phyloP scores from a whole-genome alignment of 441 rosid genomes.

The Macaranga tanarius region DNA sequence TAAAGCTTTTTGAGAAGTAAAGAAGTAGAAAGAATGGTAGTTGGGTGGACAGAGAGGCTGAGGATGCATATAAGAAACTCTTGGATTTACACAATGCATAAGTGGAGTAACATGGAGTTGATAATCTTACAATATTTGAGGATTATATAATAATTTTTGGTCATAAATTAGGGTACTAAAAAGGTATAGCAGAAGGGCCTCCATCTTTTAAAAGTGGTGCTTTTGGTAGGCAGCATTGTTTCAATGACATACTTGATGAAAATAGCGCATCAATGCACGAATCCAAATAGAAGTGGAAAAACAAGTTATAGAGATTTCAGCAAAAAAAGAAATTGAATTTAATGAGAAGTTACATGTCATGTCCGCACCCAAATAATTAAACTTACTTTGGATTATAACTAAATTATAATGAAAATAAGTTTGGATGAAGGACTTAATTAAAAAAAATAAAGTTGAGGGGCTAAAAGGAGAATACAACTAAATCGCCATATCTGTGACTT shows the following conservation, averaged over 20 bases:
- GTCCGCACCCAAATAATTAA: too few relatives aligned
- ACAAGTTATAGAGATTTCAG: neutral
- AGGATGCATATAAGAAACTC: neutral
- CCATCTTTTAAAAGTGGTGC: neutral
- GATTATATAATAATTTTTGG: neutral
- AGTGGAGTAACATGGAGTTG: neutral
- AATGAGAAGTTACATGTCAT: neutral
- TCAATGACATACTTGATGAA: neutral
- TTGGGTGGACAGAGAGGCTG: neutral
- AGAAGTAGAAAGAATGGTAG: neutral
- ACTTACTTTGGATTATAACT: too few relatives aligned
- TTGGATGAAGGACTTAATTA: too few relatives aligned
- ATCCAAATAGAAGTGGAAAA: neutral
- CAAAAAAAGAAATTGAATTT: neutral
- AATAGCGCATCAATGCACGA: neutral
- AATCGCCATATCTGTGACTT: too few relatives aligned
- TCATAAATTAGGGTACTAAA: neutral
- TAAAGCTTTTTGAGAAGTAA: neutral
- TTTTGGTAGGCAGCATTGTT: neutral
- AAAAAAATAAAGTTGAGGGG: too few relatives aligned
- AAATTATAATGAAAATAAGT: too few relatives aligned
- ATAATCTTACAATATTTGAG: neutral
- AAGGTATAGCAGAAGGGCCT: neutral
- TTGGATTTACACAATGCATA: neutral
- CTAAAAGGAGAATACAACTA: too few relatives aligned